phyloP scores from a whole-genome alignment of 331 rosid species.

The Acacia pycnantha region DNA sequence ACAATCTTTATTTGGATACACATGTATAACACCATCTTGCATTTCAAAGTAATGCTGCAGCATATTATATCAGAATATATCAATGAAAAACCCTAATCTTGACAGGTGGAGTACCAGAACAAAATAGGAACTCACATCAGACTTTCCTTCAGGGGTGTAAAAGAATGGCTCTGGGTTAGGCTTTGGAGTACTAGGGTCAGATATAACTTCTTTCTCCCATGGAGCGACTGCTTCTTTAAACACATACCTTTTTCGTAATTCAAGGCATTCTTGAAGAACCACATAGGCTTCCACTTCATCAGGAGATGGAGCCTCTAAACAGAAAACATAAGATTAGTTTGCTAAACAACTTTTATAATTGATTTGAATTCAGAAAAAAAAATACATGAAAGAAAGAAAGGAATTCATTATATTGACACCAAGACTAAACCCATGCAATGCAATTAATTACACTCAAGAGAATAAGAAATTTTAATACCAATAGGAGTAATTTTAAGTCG shows the following conservation, averaged over 20 bases:
- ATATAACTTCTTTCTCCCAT: constrained; percentile 89
- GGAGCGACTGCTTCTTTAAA: constrained; percentile 81
- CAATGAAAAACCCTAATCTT: constrained; percentile 20
- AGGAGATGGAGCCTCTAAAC: constrained; percentile 73
- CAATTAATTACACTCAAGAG: constrained; percentile 13
- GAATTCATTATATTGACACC: not conserved
- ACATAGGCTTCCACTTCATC: constrained; percentile 76
- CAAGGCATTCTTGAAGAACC: constrained; percentile 93
- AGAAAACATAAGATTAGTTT: constrained; percentile 23
- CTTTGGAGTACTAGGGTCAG: constrained; percentile 92
- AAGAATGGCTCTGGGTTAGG: constrained; percentile 83
- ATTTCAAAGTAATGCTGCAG: constrained; percentile 82
- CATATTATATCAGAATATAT: constrained; percentile 28
- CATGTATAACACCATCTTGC: constrained; percentile 77
- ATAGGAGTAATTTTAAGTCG: constrained; percentile 72
- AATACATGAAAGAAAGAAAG: not conserved
- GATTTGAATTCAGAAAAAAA: constrained; percentile 6
- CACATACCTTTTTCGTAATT: constrained; percentile 77
- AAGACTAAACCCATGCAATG: constrained; percentile 9
- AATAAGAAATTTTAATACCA: constrained; percentile 52
- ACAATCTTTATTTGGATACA: constrained; percentile 57
- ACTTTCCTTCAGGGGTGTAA: constrained; percentile 62
- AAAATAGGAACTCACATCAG: constrained; percentile 64
- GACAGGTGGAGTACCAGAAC: not conserved
- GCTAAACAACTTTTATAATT: constrained; percentile 2